phyloP scores from a whole-genome alignment of 805 yeast species.

The Pichia manshurica region DNA sequence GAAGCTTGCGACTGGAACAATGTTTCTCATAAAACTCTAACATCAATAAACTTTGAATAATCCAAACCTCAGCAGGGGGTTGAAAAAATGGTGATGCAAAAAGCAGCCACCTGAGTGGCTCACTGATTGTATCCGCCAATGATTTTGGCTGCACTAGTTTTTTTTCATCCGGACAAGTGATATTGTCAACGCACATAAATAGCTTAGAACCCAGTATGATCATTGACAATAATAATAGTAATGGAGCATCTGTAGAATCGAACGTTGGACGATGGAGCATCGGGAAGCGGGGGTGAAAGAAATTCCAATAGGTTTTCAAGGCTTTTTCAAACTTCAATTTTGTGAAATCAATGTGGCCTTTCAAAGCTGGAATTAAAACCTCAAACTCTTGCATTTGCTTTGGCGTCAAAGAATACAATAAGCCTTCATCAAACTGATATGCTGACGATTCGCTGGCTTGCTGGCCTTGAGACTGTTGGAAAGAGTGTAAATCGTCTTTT shows the following conservation, averaged over 20 bases:
- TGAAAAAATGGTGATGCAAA: constrained; percentile 67
- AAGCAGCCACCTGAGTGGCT: constrained; percentile 61
- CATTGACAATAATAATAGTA: constrained; percentile 50
- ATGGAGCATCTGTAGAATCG: constrained; percentile 40
- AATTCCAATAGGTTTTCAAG: constrained; percentile 45
- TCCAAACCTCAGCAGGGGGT: constrained; percentile 73
- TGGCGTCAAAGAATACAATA: constrained; percentile 15
- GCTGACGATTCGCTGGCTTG: constrained; percentile 4
- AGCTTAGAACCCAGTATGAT: constrained; percentile 47
- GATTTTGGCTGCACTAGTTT: constrained; percentile 26
- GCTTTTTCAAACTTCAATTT: constrained; percentile 26
- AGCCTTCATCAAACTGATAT: constrained; percentile 6
- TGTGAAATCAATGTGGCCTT: constrained; percentile 27
- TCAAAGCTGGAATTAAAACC: constrained; percentile 24
- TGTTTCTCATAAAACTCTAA: constrained; percentile 79
- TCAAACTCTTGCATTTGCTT: constrained; percentile 22
- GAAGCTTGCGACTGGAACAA: constrained; percentile 59
- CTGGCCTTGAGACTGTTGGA: constrained; percentile 16
- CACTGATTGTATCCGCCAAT: constrained; percentile 43
- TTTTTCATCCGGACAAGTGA: constrained; percentile 19
- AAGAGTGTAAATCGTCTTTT: constrained; percentile 8
- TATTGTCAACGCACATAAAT: constrained; percentile 27
- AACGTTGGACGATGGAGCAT: constrained; percentile 57
- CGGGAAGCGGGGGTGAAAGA: constrained; percentile 55
- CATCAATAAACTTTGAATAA: constrained; percentile 65